Evolutionary conservation across 2,329 filamentous ascomycete species (phyloP).

Genomic region (Pseudodiploospora longispora): DNA sequence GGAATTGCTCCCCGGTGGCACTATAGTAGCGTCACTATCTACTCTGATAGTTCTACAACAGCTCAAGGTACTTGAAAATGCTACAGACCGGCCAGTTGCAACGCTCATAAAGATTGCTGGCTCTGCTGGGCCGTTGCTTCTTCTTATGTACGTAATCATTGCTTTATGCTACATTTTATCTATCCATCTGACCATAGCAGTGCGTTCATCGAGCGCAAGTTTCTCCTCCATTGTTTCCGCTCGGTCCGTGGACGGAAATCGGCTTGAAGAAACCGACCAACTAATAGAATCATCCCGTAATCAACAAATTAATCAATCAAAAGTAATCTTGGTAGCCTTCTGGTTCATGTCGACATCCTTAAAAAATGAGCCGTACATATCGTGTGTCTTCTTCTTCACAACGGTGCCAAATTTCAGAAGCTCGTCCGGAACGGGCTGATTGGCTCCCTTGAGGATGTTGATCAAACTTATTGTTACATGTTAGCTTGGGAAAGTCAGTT

Average conservation of each 20-base stretch:
- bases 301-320: slow-evolving; percentile 46
- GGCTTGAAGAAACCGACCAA: slow-evolving; percentile 18
- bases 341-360: slow-evolving; percentile 81
- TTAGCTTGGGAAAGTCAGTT: slow-evolving; percentile 7
- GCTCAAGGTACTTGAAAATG: slow-evolving; percentile 16
- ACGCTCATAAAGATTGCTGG: slow-evolving; percentile 39
- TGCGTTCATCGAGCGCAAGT: slow-evolving; percentile 44
- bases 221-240: slow-evolving; percentile 43
- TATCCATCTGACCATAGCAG: slow-evolving; percentile 26
- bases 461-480: slow-evolving; percentile 54
- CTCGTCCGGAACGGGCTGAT: slow-evolving; percentile 82
- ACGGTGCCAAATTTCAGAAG: slow-evolving; percentile 94
- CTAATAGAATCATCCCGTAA: slow-evolving; percentile 4
- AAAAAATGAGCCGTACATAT: slow-evolving; percentile 91
- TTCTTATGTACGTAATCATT: slow-evolving; percentile 49
- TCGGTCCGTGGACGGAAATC: slow-evolving; percentile 28
- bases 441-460: slow-evolving; percentile 90
- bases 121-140: slow-evolving; percentile 43
- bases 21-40: slow-evolving; percentile 19
- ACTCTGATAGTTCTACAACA: slow-evolving; percentile 19
- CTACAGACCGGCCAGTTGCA: slow-evolving; percentile 19
- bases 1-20: slow-evolving; percentile 20
- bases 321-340: slow-evolving; percentile 85
- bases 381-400: slow-evolving; percentile 97
- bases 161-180: slow-evolving; percentile 19